phyloP scores from a whole-genome alignment of 192 early-diverging fungal genomes.

The Entophlyctis luteolus region DNA sequence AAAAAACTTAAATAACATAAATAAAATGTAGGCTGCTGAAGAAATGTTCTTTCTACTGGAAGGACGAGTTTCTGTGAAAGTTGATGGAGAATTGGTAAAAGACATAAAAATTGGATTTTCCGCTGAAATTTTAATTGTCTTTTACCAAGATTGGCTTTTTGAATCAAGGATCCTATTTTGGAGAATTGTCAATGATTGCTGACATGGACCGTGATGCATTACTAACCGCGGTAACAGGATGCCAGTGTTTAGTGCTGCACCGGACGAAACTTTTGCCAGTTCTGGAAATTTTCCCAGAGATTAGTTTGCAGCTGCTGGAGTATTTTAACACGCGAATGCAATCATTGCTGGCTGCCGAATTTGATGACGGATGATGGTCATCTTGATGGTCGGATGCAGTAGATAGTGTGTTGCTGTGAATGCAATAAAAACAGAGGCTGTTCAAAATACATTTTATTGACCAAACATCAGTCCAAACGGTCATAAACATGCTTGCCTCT shows the following conservation, averaged over 20 bases:
- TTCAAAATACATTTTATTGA: no score
- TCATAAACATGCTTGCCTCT: slow-evolving; percentile 72
- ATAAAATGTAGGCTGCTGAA: background rate
- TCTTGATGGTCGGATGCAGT: no score
- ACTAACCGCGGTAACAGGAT: slow-evolving; percentile 3
- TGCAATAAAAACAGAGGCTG: no score
- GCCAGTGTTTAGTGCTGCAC: slow-evolving; percentile 4
- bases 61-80: background rate
- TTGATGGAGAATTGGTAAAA: background rate
- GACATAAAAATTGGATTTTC: background rate
- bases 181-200: slow-evolving; percentile 10
- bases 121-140: background rate
- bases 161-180: slow-evolving; percentile 3
- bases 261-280: background rate
- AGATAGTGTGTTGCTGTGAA: no score
- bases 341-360: no score
- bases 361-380: background rate
- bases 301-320: background rate
- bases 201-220: background rate
- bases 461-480: slow-evolving; percentile 27
- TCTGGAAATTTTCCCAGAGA: background rate
- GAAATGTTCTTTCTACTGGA: slow-evolving; percentile 15
- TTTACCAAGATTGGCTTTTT: background rate
- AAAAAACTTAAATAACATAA: background rate
- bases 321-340: background rate